Percentiles rank a stretch among this genome's conserved stretches.
These are phyloP conservation scores for Colletotrichum cordylinicola DNA, from an alignment of 2,329 filamentous ascomycete species.

Conservation along the genomic window DNA sequence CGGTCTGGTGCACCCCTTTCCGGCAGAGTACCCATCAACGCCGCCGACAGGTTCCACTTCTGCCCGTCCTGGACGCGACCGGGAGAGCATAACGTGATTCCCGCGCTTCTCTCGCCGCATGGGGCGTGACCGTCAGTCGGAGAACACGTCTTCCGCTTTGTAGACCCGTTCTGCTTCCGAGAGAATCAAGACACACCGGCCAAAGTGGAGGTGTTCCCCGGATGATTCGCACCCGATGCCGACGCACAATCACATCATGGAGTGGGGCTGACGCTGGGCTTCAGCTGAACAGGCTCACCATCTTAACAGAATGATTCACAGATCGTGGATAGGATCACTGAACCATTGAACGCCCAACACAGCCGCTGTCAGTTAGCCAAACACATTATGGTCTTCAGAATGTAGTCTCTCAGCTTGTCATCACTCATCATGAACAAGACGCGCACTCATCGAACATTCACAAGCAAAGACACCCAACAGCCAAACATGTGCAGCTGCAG, in stretches of 20 bases:
- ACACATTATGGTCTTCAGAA: not conserved
- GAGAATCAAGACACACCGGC: not conserved
- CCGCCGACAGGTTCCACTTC: not conserved
- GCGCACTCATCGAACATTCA: not conserved
- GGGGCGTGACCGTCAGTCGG: not conserved
- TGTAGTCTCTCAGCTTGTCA: not conserved
- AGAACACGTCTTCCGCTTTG: not conserved
- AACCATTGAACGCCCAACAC: not conserved
- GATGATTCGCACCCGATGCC: not conserved
- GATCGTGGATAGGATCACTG: not conserved
- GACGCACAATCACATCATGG: not conserved
- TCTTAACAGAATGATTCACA: not conserved
- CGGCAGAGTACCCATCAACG: not conserved
- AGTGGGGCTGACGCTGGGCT: not conserved
- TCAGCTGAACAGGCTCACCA: not conserved
- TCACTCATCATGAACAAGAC: not conserved
- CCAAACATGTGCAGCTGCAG: not conserved
- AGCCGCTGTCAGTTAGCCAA: not conserved
- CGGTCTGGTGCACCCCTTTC: not conserved
- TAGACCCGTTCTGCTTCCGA: not conserved
- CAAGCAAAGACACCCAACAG: not conserved
- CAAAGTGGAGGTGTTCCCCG: not conserved
- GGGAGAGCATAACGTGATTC: not conserved
- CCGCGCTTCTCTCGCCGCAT: not conserved
- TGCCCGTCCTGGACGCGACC: not conserved